Conservation (phyloP, 176 grass and related monocot species). For the Musa schizocarpa region DNA sequence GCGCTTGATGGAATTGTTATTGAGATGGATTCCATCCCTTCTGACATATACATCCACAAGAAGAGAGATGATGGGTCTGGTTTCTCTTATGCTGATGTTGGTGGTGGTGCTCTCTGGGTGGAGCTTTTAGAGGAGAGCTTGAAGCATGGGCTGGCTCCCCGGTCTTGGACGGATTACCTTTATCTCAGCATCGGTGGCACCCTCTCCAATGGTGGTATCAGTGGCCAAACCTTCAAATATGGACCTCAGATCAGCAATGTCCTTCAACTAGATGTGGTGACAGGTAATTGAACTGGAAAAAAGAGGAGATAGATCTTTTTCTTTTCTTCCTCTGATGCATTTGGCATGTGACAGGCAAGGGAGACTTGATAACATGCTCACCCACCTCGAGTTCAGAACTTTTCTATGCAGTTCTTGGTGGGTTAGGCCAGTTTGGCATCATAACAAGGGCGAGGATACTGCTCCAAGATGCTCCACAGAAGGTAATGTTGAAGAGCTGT, state of each 20-base stretch:
- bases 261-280: constrained; percentile 72
- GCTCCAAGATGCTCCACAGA: constrained; percentile 61
- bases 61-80: background rate
- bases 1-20: constrained; percentile 70
- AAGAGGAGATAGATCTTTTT: constrained; percentile 10
- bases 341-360: constrained; percentile 42
- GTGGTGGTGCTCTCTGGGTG: constrained; percentile 64
- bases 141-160: constrained; percentile 50
- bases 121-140: constrained; percentile 81
- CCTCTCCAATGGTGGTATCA: constrained; percentile 83
- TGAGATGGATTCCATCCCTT: constrained; percentile 53
- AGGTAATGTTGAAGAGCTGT: constrained; percentile 29
- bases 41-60: constrained; percentile 20
- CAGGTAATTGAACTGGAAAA: constrained; percentile 33
- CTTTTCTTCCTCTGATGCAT: background rate
- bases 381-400: constrained; percentile 54
- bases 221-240: constrained; percentile 90
- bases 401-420: constrained; percentile 76
- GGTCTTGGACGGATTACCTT: constrained; percentile 83
- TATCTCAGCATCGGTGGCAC: constrained; percentile 86
- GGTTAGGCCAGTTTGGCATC: constrained; percentile 81
- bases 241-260: constrained; percentile 91
- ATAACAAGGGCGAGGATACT: constrained; percentile 80
- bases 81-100: constrained; percentile 55
- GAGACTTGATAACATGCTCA: constrained; percentile 78